Evolutionary conservation across 768 basidiomycete species (phyloP), one percentile per base, ranked within the genome.

Genomic region (Kwoniella bestiolae): DNA sequence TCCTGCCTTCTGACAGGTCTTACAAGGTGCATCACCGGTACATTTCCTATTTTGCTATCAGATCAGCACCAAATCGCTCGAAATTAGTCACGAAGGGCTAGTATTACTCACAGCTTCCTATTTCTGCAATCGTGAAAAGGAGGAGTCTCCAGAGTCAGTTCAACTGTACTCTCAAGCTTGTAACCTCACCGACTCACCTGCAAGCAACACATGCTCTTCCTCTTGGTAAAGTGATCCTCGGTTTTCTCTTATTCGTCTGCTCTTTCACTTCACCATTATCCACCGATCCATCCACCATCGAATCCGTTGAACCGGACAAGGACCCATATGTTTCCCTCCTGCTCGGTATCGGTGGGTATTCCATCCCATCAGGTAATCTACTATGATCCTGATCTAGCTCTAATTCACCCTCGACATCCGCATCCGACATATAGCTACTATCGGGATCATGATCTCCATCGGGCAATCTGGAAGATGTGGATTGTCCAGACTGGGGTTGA

Each of bases 121-220:
- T n/a, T n/a, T n/a, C n/a, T n/a, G n/a, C n/a, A n/a, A n/a, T n/a
- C n/a, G n/a, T n/a, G n/a, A n/a, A n/a, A n/a, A n/a, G n/a, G n/a
- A n/a, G n/a, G n/a, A n/a, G n/a, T n/a, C n/a, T n/a, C n/a, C n/a
- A n/a, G n/a, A n/a, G n/a, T n/a, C n/a, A n/a, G n/a, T n/a, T n/a
- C n/a, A n/a, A n/a, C n/a, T n/a, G n/a, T n/a, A n/a, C n/a, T n/a
- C n/a, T 47, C 28, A 35, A 16, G 25, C 7, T 45, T 18, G 35
- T 34, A 46, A 18, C 6, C 28, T n/a, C 11, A 26, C 11, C 9
- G 4, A 65, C 70, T 38, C 23, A 63, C 66, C 72, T 53, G 56
- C 74, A 75, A 14, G 64, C 66, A n/a, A 75, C 74, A 66, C 74
- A 75, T 5, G 74, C 74, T 29, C 71, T 47, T 28, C 74, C 74